These are phyloP conservation scores for Exserohilum rostratum DNA, from an alignment of 2,329 filamentous ascomycete genomes.

Conservation along the genomic window DNA sequence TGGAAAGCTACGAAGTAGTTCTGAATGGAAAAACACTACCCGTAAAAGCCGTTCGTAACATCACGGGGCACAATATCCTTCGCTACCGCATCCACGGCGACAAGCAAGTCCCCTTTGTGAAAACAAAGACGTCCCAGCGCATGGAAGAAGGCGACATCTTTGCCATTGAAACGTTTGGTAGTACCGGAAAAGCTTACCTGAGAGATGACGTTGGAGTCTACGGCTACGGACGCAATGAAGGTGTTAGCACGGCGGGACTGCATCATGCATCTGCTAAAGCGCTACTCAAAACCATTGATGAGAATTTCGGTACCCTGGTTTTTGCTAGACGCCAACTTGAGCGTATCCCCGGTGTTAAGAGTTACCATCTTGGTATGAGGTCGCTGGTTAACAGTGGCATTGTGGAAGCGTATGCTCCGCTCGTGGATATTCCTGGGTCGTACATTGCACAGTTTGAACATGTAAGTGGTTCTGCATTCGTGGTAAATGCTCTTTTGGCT, in stretches of 20 bases:
- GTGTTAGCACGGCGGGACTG: constrained; percentile 73
- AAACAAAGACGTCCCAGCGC: constrained; percentile 81
- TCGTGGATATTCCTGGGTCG: constrained; percentile 88
- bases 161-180: constrained; percentile 95
- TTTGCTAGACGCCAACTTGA: constrained; percentile 90
- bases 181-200: constrained; percentile 84
- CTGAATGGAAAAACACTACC: constrained; percentile 77
- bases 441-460: constrained; percentile 96
- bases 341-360: constrained; percentile 78
- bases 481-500: background rate
- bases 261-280: constrained; percentile 80
- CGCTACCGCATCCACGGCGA: constrained; percentile 89
- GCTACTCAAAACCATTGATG: constrained; percentile 84
- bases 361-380: constrained; percentile 89
- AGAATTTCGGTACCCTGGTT: constrained; percentile 90
- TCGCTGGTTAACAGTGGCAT: constrained; percentile 80
- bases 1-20: constrained; percentile 90
- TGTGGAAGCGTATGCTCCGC: constrained; percentile 85
- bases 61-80: constrained; percentile 90
- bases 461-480: constrained; percentile 61
- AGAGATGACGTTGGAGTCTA: constrained; percentile 71
- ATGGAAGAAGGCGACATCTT: constrained; percentile 98
- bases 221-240: constrained; percentile 71
- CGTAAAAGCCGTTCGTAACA: constrained; percentile 81
- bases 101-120: constrained; percentile 92